phyloP scores from a whole-genome alignment of 305 asterid species.

The Fraxinus floribunda region DNA sequence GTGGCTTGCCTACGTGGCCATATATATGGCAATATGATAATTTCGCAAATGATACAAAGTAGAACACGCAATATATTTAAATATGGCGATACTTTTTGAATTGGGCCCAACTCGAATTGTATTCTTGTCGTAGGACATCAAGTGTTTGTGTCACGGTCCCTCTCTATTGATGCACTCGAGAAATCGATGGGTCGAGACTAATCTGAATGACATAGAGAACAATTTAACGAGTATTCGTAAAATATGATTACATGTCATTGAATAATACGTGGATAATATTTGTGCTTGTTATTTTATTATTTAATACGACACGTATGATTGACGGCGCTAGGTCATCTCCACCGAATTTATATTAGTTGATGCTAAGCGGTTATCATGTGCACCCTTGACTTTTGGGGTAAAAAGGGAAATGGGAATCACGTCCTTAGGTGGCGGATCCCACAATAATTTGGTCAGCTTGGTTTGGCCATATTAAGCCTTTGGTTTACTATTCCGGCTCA shows the following conservation, averaged over 20 bases:
- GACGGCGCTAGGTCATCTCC: neutral
- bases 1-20: neutral
- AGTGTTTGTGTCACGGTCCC: neutral
- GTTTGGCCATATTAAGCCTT: neutral
- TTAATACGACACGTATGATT: too few relatives aligned
- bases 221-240: neutral
- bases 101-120: neutral
- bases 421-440: conserved; percentile 27
- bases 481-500: neutral
- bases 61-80: neutral
- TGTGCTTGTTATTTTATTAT: neutral
- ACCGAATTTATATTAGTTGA: neutral
- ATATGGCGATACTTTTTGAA: neutral
- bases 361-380: conserved; percentile 32
- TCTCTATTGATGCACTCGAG: neutral
- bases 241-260: neutral
- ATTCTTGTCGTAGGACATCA: neutral
- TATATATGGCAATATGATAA: neutral
- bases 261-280: neutral
- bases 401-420: conserved; percentile 29
- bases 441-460: conserved; percentile 18
- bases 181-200: neutral
- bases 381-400: conserved; percentile 31
- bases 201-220: neutral
- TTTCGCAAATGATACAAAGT: neutral